phyloP scores from a whole-genome alignment of 2,329 filamentous ascomycete genomes.

The Lachnellula suecica region DNA sequence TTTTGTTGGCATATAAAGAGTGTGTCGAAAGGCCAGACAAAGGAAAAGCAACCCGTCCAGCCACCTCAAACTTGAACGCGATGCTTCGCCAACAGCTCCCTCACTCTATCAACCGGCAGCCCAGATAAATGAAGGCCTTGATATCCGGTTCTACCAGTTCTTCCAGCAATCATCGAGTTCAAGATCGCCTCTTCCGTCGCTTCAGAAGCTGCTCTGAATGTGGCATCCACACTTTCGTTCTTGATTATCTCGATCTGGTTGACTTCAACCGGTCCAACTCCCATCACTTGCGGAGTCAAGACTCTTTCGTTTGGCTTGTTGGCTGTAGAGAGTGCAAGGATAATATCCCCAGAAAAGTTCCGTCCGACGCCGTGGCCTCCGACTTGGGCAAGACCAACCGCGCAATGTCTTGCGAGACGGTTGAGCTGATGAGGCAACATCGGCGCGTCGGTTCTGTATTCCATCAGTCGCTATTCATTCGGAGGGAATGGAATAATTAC shows the following conservation, averaged over 20 bases:
- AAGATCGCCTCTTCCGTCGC: conserved; percentile 65
- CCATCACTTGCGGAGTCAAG: conserved; percentile 26
- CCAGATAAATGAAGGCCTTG: conserved; percentile 49
- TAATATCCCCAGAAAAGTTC: conserved; percentile 65
- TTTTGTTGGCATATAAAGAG: too few species aligned
- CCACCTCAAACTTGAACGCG: conserved; percentile 18
- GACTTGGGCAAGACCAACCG: conserved; percentile 57
- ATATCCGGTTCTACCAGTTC: conserved; percentile 56
- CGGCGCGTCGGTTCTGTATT: conserved; percentile 52
- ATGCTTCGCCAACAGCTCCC: conserved; percentile 20
- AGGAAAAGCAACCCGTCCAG: background rate
- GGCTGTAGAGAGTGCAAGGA: conserved; percentile 65
- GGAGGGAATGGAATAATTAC: conserved; percentile 5
- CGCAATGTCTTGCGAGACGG: conserved; percentile 59
- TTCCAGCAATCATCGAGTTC: conserved; percentile 59
- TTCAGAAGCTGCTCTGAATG: conserved; percentile 63
- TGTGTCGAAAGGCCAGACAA: background rate
- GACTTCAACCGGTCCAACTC: conserved; percentile 34
- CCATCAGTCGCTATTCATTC: background rate
- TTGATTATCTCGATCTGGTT: conserved; percentile 51
- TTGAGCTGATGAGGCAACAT: conserved; percentile 56
- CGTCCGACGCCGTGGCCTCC: conserved; percentile 54
- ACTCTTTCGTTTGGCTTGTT: conserved; percentile 35
- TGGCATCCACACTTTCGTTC: conserved; percentile 57
- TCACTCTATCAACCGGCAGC: conserved; percentile 41